Percentiles rank a stretch among this genome's conserved stretches.
phyloP scores from a whole-genome alignment of 2,329 filamentous ascomycete species.

The Allantophomopsis cytisporea region DNA sequence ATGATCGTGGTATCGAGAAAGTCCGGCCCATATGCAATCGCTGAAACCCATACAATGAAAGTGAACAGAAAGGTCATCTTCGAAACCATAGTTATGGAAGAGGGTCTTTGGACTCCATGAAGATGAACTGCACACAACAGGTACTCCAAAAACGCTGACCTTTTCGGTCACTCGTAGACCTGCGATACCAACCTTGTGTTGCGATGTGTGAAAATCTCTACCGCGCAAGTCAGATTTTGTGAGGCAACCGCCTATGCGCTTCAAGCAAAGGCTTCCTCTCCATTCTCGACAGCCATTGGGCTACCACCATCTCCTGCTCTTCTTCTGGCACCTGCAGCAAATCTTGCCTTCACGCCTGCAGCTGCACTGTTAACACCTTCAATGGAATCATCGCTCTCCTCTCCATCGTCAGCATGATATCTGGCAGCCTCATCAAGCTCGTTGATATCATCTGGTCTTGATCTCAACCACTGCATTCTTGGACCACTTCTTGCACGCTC shows the following conservation, averaged over 20 bases:
- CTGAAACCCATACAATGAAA: background rate
- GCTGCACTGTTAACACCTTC: slow-evolving; percentile 18
- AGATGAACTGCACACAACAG: too few relatives aligned
- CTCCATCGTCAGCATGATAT: slow-evolving; percentile 36
- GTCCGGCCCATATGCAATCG: background rate
- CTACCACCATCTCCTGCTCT: slow-evolving; percentile 12
- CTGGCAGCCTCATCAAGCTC: slow-evolving; percentile 70
- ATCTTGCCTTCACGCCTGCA: slow-evolving; percentile 4
- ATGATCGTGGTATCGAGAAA: background rate
- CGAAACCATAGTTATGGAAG: background rate
- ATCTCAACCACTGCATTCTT: slow-evolving; percentile 91
- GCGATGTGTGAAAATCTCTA: too few relatives aligned
- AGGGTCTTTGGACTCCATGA: too few relatives aligned
- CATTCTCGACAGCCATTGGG: slow-evolving; percentile 18
- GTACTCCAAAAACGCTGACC: too few relatives aligned
- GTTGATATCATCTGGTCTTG: slow-evolving; percentile 65
- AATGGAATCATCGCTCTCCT: slow-evolving; percentile 39
- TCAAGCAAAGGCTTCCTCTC: slow-evolving; percentile 4
- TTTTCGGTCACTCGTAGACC: too few relatives aligned
- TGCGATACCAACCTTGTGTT: too few relatives aligned
- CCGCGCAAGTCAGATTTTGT: too few relatives aligned
- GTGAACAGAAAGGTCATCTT: background rate
- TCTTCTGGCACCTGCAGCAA: slow-evolving; percentile 1
- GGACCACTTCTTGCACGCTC: slow-evolving; percentile 83
- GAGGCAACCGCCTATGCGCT: background rate